phyloP scores from a whole-genome alignment of 148 eudicot species.

The Chenopodium formosanum region DNA sequence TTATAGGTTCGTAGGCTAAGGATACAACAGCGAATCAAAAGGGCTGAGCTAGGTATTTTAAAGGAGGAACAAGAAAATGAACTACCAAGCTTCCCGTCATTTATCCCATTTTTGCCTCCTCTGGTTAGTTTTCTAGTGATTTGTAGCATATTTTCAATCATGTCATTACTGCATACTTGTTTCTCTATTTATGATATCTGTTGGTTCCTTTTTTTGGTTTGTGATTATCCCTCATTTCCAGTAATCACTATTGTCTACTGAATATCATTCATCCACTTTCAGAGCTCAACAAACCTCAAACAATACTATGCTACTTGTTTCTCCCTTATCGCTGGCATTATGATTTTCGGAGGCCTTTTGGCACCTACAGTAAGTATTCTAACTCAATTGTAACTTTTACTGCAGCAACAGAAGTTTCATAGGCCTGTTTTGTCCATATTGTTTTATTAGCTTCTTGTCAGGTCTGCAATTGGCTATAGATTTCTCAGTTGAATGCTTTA shows the following conservation, averaged over 20 bases:
- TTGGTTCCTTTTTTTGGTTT: background rate
- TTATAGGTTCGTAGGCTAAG: slow-evolving; percentile 84
- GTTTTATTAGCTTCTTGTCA: background rate
- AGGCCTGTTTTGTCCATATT: background rate
- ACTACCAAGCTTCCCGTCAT: slow-evolving; percentile 85
- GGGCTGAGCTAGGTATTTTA: slow-evolving; percentile 65
- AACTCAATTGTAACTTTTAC: background rate
- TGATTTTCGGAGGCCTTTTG: slow-evolving; percentile 81
- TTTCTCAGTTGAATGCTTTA: background rate
- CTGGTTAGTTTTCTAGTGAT: slow-evolving; percentile 42
- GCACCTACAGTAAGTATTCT: slow-evolving; percentile 77
- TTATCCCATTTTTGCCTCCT: slow-evolving; percentile 95
- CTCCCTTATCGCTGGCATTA: slow-evolving; percentile 75
- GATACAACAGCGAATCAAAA: slow-evolving; percentile 87
- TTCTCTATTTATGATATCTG: background rate
- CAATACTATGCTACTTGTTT: slow-evolving; percentile 80
- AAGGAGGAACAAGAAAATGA: slow-evolving; percentile 79
- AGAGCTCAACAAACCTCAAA: slow-evolving; percentile 71
- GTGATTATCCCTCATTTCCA: background rate
- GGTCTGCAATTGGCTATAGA: background rate
- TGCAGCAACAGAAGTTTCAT: background rate
- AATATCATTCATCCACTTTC: slow-evolving; percentile 34
- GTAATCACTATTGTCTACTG: background rate
- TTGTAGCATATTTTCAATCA: background rate
- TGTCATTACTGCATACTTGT: background rate